phyloP scores from a whole-genome alignment of 371 early-diverging fungal genomes.

The Sporodiniella umbellata region DNA sequence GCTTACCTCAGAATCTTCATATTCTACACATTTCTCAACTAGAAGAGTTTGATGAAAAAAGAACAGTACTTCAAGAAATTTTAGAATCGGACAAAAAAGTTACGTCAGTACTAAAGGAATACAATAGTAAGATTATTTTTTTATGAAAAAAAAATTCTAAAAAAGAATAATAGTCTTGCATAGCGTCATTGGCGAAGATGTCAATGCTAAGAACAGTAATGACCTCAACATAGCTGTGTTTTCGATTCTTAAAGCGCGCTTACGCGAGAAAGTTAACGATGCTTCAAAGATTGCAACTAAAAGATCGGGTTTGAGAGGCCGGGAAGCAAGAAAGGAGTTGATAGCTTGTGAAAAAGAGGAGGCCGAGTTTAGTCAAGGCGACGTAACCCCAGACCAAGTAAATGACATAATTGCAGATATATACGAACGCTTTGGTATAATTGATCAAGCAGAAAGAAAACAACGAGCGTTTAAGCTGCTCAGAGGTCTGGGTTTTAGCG shows the following conservation, averaged over 20 bases:
- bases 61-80: constrained; percentile 65
- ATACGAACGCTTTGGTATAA: constrained; percentile 36
- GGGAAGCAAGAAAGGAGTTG: constrained; percentile 63
- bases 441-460: constrained; percentile 51
- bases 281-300: constrained; percentile 68
- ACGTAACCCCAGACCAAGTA: constrained; percentile 52
- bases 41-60: constrained; percentile 46
- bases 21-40: constrained; percentile 81
- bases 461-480: constrained; percentile 62
- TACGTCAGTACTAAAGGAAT: constrained; percentile 25
- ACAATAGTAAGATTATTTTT: constrained; percentile 21
- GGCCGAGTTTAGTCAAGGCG: constrained; percentile 27
- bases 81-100: constrained; percentile 68
- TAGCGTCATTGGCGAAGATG: constrained; percentile 30
- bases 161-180: constrained; percentile 27
- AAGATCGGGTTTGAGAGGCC: constrained; percentile 79
- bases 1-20: constrained; percentile 72
- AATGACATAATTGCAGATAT: constrained; percentile 58
- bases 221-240: constrained; percentile 27
- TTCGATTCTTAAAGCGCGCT: constrained; percentile 28
- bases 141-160: not conserved
- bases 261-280: constrained; percentile 38
- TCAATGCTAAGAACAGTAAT: constrained; percentile 5
- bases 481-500: constrained; percentile 59
- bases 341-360: constrained; percentile 51